phyloP scores from a whole-genome alignment of 257 asterid genomes.

The Primulina huaijiensis region DNA sequence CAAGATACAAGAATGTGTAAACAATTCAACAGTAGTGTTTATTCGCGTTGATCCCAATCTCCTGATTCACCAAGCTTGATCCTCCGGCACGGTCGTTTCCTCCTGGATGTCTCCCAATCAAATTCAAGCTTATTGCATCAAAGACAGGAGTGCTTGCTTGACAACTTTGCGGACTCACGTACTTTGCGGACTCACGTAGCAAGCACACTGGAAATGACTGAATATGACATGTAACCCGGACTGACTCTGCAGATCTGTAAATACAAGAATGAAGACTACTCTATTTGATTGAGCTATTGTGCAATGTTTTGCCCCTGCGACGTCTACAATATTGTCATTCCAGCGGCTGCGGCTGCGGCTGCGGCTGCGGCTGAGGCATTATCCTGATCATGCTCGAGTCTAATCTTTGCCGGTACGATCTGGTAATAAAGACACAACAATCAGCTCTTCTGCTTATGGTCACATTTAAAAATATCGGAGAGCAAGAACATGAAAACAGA shows the following conservation, averaged over 20 bases:
- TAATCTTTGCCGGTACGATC: background rate
- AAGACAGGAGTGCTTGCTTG: background rate
- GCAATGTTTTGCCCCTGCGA: background rate
- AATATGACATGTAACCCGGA: too few relatives aligned
- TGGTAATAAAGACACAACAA: background rate
- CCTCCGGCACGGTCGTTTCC: too few relatives aligned
- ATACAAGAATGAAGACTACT: background rate
- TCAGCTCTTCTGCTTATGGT: too few relatives aligned
- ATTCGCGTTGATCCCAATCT: background rate
- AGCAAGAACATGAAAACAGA: too few relatives aligned
- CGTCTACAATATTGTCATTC: background rate
- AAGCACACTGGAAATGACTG: too few relatives aligned
- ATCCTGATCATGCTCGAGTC: background rate
- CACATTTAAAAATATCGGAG: too few relatives aligned
- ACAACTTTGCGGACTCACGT: background rate
- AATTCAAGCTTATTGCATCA: too few relatives aligned
- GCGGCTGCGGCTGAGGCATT: background rate
- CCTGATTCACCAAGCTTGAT: too few relatives aligned
- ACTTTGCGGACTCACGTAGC: too few relatives aligned
- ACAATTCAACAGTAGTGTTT: background rate
- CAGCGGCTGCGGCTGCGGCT: background rate
- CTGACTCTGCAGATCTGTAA: too few relatives aligned
- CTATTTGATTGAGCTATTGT: background rate
- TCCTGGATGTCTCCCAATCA: too few relatives aligned
- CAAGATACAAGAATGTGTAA: background rate